Evolutionary conservation across 768 basidiomycete genomes (phyloP), one percentile per base, ranked within the genome.

Genomic region (Porphyrellus cyaneotinctus): DNA sequence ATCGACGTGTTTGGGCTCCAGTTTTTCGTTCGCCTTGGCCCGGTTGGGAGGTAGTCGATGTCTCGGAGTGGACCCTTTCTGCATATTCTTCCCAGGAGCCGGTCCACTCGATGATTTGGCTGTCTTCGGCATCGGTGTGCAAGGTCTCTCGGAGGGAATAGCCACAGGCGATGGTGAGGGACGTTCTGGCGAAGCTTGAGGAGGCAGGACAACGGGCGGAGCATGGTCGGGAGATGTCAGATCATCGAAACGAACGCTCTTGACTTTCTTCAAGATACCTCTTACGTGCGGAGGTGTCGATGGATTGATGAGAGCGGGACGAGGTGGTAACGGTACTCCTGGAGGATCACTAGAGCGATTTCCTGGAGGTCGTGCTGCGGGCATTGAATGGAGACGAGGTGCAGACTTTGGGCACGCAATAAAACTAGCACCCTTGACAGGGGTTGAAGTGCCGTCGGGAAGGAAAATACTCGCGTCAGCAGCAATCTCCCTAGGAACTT

Each of bases 211-310:
- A 24, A 28, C 11, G 26, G 28, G 10, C 2, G 28, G 32, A 8
- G 43, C 15, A 35, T 11, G 30, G 18, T 33, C 52, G 30, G 49
- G 37, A n/a, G 39, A 24, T 28, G 46, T 32, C 41, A 20, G 10
- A 31, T 68, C 69, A 24, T 68, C 67, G 54, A 75, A 75, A 31
- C 74, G 72, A 35, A 75, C 73, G 38, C 60, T 68, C 65, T 75
- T 74, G 53, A 57, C 63, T 54, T 68, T 71, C 65, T 75, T 75
- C 53, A 75, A 61, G 43, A 75, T 75, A 22, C 74, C 67, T 49
- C 65, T 65, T 18, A 69, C 65, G 0, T 65, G 65, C 8, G 61
- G 58, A 41, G 67, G 59, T 28, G 64, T 72, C 6, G 62, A 64
- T 23, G 60, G 64, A 45, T 44, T 62, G 54, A 62, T 44, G 43